Base-by-base conservation (phyloP, 2,329 filamentous ascomycete genomes). In the Fusarium penzigii region DNA sequence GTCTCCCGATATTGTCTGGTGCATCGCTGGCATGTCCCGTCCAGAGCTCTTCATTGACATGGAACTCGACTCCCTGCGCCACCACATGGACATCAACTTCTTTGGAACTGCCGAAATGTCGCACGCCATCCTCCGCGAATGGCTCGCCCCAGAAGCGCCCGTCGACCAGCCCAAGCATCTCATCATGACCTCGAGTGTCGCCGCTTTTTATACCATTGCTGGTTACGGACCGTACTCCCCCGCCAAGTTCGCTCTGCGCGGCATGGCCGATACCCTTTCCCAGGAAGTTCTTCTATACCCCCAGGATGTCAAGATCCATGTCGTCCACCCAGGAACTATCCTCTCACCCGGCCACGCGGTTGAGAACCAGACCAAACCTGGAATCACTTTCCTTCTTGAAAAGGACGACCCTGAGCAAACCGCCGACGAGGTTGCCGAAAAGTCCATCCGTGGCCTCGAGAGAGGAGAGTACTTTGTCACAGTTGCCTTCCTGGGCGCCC, bases 51-150 rank as follows among this genome's bases (percentile, higher is more conserved):
- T 93, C 75, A 71, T 89, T 59, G 89, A 96, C 55, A 85, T 84
- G 39, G 80, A 88, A 9, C 76, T 90, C 47, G 75, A 85, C 8
- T 82, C 81, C 11, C 76, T 92, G 59, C 82, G 87, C 40, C 77
- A 80, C 58, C 90, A 96, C 70, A 96, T 96, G 90, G 90, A 96
- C 67, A 83, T 93, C 62, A 93, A 97, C 74, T 97, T 90, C 76
- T 96, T 87, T 81, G 89, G 90, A 44, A 85, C 86, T 29, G 87
- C 88, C 39, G 94, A 96, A 70, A 89, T 96, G 74, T 88, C 91
- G 38, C 91, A 95, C 68, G 86, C 90, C 17, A 84, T 88, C 16
- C 75, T 97, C 55, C 82, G 81, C 46, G 80, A 83, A 54, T 97
- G 93, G 93, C 82, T 92, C 42, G 72, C 75, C 4, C 77, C 78